phyloP scores from a whole-genome alignment of 2,329 filamentous ascomycete species.

The Tolypocladium cylindrosporum region DNA sequence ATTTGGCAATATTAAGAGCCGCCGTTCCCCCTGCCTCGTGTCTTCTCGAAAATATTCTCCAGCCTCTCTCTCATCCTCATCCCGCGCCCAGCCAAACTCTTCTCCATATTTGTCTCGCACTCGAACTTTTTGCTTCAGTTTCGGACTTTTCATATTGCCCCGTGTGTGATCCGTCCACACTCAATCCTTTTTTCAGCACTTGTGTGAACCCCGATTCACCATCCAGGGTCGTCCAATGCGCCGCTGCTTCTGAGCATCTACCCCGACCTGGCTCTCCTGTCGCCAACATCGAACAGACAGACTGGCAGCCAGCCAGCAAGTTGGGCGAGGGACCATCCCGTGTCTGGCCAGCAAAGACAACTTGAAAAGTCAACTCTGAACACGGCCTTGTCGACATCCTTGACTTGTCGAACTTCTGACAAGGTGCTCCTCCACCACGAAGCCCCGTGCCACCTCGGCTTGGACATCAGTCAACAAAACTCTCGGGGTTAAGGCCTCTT shows the following conservation, averaged over 20 bases:
- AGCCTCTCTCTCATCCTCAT: background rate
- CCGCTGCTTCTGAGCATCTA: background rate
- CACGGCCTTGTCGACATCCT: background rate
- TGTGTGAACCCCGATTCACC: background rate
- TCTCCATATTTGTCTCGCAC: background rate
- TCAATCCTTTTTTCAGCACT: background rate
- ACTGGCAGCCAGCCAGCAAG: background rate
- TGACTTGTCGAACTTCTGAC: background rate
- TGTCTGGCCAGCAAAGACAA: background rate
- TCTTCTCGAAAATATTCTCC: background rate
- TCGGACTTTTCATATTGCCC: background rate
- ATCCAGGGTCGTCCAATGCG: background rate
- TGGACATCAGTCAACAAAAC: background rate
- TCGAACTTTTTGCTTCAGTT: background rate
- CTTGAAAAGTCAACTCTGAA: background rate
- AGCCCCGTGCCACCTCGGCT: background rate
- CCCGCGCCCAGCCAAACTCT: background rate
- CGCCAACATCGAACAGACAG: background rate
- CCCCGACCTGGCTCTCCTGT: background rate
- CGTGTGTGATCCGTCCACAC: background rate
- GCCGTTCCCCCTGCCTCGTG: background rate
- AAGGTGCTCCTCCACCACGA: background rate
- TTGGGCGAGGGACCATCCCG: background rate
- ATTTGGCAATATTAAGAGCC: slow-evolving; percentile 1
- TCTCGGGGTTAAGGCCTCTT: background rate